Evolutionary conservation across 768 basidiomycete genomes (phyloP), one percentile per base, ranked within the genome.

Genomic region (Lactifluus volemus): DNA sequence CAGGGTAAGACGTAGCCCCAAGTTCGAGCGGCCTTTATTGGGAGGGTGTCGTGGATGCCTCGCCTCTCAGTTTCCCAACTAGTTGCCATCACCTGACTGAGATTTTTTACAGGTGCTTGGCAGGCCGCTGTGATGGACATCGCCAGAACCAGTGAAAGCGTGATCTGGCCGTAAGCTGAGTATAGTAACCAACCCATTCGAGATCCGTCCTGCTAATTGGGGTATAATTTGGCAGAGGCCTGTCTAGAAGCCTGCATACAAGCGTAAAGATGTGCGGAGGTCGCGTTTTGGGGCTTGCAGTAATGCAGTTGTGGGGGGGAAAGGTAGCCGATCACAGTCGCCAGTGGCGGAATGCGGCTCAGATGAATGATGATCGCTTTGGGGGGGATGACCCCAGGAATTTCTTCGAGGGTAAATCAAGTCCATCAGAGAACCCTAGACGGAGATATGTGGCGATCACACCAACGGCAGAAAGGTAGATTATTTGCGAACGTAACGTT

Each of bases 251-350:
- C 52, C 17, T 53, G 39, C 52, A 34, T n/a, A 41, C 47, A 29
- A 58, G 52, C 41, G 17, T 14, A n/a, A 47, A 38, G 56, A 58
- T 49, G 56, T 30, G 30, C 56, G 17, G 39, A 58, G 32, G 32
- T 53, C 56, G 47, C 56, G 52, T 62, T 25, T 62, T 36, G 32
- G 51, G 56, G 56, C 29, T 21, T 49, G 52, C 55, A 32, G 53
- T 14, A 53, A 29, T 19, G 17, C 58, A 52, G 19, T 39, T 48
- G 25, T 25, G 41, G 12, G 25, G 57, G 41, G 6, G 9, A n/a
- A 49, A 49, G 39, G 51, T 50, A 42, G 55, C 38, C 55, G 57
- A 63, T 63, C 61, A 62, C 51, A 62, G 32, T 48, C 32, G 56
- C 51, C 56, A 36, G 29, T 58, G 51, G 30, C n/a, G 30, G 21